Percentiles rank a stretch among this genome's conserved stretches.
These are phyloP conservation scores for Irineochytrium annulatum DNA, from an alignment of 192 early-diverging fungal genomes.

Conservation along the genomic window DNA sequence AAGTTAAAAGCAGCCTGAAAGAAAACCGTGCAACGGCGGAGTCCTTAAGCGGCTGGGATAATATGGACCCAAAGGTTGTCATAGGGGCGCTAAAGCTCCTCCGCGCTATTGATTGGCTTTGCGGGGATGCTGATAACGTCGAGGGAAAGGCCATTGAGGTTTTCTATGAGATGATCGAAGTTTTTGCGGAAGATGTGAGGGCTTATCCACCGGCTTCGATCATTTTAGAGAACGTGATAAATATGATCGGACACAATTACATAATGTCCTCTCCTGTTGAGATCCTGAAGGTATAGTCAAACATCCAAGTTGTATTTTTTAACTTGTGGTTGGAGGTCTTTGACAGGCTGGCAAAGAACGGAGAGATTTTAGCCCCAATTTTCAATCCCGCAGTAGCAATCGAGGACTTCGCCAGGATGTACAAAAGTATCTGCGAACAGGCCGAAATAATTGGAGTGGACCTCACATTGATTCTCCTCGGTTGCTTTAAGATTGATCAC, in stretches of 20 bases:
- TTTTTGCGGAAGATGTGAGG: background rate
- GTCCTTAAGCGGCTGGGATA: constrained; percentile 19
- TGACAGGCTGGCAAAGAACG: background rate
- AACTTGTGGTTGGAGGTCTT: too few relatives aligned
- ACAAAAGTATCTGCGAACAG: background rate
- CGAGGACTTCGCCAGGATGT: constrained; percentile 23
- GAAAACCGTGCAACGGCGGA: constrained; percentile 24
- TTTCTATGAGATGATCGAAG: constrained; percentile 3
- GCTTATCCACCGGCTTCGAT: constrained; percentile 18
- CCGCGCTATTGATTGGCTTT: constrained; percentile 21
- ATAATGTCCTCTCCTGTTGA: constrained; percentile 13
- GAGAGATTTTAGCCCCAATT: constrained; percentile 3
- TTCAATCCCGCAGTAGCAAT: constrained; percentile 25
- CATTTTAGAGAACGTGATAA: constrained; percentile 5
- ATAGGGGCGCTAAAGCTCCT: constrained; percentile 15
- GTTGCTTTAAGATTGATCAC: constrained; percentile 10
- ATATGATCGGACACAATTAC: constrained; percentile 17
- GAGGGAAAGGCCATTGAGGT: background rate
- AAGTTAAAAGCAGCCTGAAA: constrained; percentile 21
- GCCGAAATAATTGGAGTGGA: background rate
- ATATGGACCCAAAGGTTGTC: constrained; percentile 22
- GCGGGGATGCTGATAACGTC: background rate
- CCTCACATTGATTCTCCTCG: background rate
- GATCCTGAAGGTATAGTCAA: constrained; percentile 18
- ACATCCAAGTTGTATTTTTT: too few relatives aligned